Evolutionary conservation across 345 rosid genomes (phyloP), one percentile per base, ranked within the genome.

Genomic region (Clausena lansium): DNA sequence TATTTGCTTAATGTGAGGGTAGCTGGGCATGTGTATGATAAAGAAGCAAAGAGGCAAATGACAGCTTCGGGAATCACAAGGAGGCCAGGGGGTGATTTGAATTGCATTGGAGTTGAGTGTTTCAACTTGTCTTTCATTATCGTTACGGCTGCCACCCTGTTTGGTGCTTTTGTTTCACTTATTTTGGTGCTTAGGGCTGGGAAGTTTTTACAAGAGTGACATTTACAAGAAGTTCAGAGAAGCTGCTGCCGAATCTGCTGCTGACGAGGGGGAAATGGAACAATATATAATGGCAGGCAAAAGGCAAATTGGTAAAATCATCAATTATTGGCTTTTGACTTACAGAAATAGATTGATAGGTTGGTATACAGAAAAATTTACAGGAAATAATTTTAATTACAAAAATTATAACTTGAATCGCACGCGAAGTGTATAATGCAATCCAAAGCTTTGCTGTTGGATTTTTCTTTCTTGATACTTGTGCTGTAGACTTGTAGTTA

Each of bases 161-260:
- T 90, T 8, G 92, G 93, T 13, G 63, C 81, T 2, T n/a, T 87
- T 25, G 84, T 87, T 5, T 86, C 94, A 4, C 59, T 90, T 2
- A 17, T 92, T 78, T 76, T 92, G 80, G 96, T 84, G 35, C 2
- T 75, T 9, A 85, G 94, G 83, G 90, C 96, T 3, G 84, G 84
- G 68, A 85, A 87, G 20, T n/a, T 90, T 88, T 82, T 87, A 90
- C 27, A 80, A 78, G 85, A 78, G 90, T 71, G 96, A 92, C 64
- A 85, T 92, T 13, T 89, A 92, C 71, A 84, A 85, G 80, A 92
- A 82, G 78, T 89, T 86, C 65, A 72, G 91, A 70, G 88, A 90
- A 68, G 85, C 79, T 65, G 86, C 78, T 24, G 88, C 81, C 2
- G 60, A 73, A 45, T 81, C 78, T 6, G 84, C 81, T 0, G 91